Base-by-base conservation (phyloP, 129 eudicot genomes). In the Arctium minus region DNA sequence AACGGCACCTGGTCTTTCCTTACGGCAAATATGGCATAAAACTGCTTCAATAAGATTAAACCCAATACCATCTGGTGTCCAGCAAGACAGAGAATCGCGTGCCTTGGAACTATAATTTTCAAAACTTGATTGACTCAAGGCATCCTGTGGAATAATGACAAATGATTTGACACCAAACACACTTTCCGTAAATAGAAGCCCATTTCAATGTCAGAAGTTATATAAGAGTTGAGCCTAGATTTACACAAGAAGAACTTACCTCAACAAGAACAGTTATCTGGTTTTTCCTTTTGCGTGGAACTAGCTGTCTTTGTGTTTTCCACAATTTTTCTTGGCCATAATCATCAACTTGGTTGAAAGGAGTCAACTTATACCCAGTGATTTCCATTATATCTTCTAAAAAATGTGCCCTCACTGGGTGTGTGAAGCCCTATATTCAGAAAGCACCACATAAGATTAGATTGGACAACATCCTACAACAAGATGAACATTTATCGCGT, bases 291-390 rank as follows among this genome's bases (percentile, higher is more conserved):
- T 96, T 96, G 65, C 96, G 89, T 11, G 94, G 94, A 30, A 85
- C 90, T 76, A 90, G 79, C 85, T 96, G 99, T 82, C 81, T 92
- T 86, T 96, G 96, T 60, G 99, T 96, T 82, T 96, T 96, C 99
- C 99, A 96, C 89, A 93, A 67, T 86, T 93, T 96, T 70, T 96
- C 99, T 89, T 93, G 99, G 80, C 99, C 99, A 85, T 96, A 96
- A 74, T 96, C 98, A 86, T 96, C 99, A 84, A 96, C 68, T 90
- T 93, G 98, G 83, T 96, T 96, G 86, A 89, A 89, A 80, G 99
- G 87, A 78, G 97, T 93, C 88, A 96, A 79, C 88, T 92, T 96
- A 88, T 93, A 96, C 65, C 98, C 99, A 15, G 99, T 96, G 5
- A 89, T 88, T 76, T 96, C 99, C 85, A 96, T 80, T 79, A 96